A percentile compares a stretch with the other conserved stretches of the same genome.
These are phyloP conservation scores for Dispira parvispora DNA, from an alignment of 192 early-diverging fungal genomes.

Conservation along the genomic window DNA sequence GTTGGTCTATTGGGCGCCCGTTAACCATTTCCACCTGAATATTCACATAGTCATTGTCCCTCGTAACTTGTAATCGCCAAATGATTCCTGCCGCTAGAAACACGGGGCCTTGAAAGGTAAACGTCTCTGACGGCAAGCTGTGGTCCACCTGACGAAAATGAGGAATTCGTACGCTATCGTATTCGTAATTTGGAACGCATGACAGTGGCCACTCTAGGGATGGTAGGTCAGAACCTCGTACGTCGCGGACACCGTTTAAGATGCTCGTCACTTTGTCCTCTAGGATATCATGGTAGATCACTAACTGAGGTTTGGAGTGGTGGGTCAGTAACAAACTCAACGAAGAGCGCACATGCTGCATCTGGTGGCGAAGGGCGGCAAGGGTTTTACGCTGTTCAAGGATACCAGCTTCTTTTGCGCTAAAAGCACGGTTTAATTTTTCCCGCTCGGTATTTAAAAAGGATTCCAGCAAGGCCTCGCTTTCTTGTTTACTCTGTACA, in stretches of 20 bases:
- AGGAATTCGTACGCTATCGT: constrained; percentile 3
- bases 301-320: neutral
- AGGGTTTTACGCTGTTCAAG: neutral
- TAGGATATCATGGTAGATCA: neutral
- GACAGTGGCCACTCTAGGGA: neutral
- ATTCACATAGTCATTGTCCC: neutral
- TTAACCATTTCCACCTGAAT: constrained; percentile 3
- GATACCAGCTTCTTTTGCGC: neutral
- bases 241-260: neutral
- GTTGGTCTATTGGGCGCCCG: neutral
- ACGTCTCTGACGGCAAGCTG: neutral
- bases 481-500: no score
- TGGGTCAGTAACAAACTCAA: neutral
- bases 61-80: neutral
- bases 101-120: neutral
- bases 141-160: neutral
- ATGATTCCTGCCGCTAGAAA: constrained; percentile 7
- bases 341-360: neutral
- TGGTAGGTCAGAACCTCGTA: neutral
- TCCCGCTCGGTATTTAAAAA: neutral
- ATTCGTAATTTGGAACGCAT: neutral
- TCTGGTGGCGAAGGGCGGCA: neutral
- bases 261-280: neutral
- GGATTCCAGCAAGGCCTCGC: no score
- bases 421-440: neutral